These are phyloP conservation scores for Straminergon stramineum DNA, from an alignment of 225 moss, liverwort and hornwort species.

Conservation along the genomic window DNA sequence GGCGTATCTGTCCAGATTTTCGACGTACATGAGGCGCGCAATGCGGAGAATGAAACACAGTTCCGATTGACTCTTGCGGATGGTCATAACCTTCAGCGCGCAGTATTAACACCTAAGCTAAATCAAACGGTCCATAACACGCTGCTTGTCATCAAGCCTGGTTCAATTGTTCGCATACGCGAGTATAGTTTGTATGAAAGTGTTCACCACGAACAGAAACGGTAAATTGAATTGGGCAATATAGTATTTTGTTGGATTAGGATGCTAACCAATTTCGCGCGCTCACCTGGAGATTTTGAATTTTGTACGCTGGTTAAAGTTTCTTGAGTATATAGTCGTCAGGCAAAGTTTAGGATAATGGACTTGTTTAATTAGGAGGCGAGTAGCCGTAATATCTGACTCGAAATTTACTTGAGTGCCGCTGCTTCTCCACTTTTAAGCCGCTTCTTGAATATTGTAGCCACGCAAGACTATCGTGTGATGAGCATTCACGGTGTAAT, in stretches of 20 bases:
- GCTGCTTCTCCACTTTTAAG: background rate
- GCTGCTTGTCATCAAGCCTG: background rate
- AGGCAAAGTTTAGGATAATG: background rate
- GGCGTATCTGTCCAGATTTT: background rate
- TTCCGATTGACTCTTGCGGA: background rate
- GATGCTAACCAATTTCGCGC: background rate
- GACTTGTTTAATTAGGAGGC: too few relatives aligned
- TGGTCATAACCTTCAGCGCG: background rate
- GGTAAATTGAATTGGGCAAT: background rate
- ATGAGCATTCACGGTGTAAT: background rate
- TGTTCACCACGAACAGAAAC: background rate
- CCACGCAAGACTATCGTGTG: background rate
- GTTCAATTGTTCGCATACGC: background rate
- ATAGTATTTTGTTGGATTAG: background rate
- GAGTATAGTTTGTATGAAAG: background rate
- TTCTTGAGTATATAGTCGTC: background rate
- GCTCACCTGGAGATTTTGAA: background rate
- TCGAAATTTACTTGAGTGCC: background rate
- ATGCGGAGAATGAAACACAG: background rate
- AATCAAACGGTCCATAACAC: background rate
- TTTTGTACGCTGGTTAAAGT: background rate
- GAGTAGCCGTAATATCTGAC: background rate
- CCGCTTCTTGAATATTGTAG: background rate
- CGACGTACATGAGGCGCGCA: background rate
- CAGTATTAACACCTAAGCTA: background rate